phyloP scores from a whole-genome alignment of 2,329 filamentous ascomycete species.

The Lachnellula arida region DNA sequence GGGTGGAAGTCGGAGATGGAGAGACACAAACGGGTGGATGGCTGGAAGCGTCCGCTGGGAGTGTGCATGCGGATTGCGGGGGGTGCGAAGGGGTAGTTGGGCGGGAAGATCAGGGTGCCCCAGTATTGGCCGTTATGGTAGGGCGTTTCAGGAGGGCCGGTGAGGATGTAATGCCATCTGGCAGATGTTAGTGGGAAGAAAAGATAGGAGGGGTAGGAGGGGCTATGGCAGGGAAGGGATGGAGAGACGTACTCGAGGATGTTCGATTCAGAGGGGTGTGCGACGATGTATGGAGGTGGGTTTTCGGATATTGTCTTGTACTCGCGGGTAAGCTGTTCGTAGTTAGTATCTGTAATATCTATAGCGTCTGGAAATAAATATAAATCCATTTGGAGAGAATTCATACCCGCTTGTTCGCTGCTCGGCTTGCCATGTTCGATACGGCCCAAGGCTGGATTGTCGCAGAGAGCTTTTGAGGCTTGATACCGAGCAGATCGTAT shows the following conservation, averaged over 20 bases:
- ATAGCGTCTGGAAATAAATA: constrained; percentile 31
- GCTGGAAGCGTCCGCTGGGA: constrained; percentile 90
- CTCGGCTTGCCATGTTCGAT: constrained; percentile 60
- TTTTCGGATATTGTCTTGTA: constrained; percentile 64
- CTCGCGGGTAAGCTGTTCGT: constrained; percentile 53
- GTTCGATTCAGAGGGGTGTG: constrained; percentile 85
- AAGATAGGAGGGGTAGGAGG: neutral
- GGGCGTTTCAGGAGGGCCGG: constrained; percentile 87
- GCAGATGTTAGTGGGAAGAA: constrained; percentile 10
- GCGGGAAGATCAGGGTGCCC: constrained; percentile 92
- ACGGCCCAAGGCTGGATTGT: constrained; percentile 13
- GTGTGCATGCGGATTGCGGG: constrained; percentile 99
- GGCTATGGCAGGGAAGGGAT: neutral
- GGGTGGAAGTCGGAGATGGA: constrained; percentile 98
- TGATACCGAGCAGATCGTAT: neutral
- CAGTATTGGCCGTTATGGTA: constrained; percentile 97
- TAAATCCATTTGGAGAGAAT: constrained; percentile 37
- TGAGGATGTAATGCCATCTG: constrained; percentile 93
- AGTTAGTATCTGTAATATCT: constrained; percentile 6
- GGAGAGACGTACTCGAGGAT: constrained; percentile 68
- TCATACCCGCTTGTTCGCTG: constrained; percentile 65
- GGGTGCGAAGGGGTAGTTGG: constrained; percentile 95
- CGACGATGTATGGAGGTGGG: constrained; percentile 82
- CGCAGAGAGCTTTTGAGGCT: neutral
- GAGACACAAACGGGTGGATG: constrained; percentile 84